Evolutionary conservation across 2,329 filamentous ascomycete species (phyloP), one percentile per base, ranked within the genome.

Genomic region (Penicillium digitatum): DNA sequence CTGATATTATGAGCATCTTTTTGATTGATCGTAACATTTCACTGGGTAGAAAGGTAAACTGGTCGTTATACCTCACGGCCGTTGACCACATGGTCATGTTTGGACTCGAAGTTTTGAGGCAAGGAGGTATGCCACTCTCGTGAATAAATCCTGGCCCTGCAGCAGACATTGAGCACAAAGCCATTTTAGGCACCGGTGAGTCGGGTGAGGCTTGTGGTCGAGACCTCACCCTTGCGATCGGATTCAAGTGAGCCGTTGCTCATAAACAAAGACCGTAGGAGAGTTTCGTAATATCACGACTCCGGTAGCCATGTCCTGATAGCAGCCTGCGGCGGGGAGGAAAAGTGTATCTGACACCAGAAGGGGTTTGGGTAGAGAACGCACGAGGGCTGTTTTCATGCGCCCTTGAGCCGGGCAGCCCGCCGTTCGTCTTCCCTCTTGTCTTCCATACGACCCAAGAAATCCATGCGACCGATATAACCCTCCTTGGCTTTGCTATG

Each of bases 401-500:
- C 53, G 18, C 69, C 69, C 64, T 76, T 79, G 66, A 79, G 65
- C 58, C 82, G 79, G 38, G 77, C 77, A 61, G 74, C 76, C 59
- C 79, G 76, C 47, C 79, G 77, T 62, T 84, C 82, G 48, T 82
- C 80, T 58, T 86, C 82, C 61, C 74, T 74, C 57, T 78, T 78
- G 39, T 77, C 75, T 59, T 83, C 82, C 27, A 84, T 81, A 11
- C 80, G 78, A 55, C 77, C 78, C 75, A 87, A 72, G 66, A 87
- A 87, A 49, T 84, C 82, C 78, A 84, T 84, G 44, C 83, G 78
- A 16, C 78, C 81, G 63, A 85, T 70, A 69, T 84, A 87, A 0
- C 81, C 81, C 52, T 82, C 79, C 64, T 84, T 85, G 11, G 82
- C 82, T 67, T 82, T 84, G 58, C 81, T 82, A 66, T 85, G 82